Evolutionary conservation across 129 eudicot species (phyloP).

Genomic region (Oenanthe sinensis): DNA sequence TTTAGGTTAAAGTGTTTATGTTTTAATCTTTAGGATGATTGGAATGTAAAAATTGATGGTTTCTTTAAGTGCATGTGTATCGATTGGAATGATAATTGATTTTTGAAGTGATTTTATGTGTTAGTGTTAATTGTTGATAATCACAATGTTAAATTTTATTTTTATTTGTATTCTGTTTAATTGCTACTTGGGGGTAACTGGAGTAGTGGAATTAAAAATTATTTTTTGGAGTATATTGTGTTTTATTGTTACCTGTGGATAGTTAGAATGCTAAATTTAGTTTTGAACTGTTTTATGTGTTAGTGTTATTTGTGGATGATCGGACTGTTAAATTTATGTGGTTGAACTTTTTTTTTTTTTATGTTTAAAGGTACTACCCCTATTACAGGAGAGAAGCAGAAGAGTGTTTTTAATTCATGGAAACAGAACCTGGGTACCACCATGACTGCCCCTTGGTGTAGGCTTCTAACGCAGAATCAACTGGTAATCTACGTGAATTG

Average conservation of each 20-base stretch:
- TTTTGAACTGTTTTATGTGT: neutral
- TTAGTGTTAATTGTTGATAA: neutral
- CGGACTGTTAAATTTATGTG: neutral
- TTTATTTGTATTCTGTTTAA: neutral
- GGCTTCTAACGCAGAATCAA: constrained; percentile 53
- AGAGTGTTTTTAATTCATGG: constrained; percentile 44
- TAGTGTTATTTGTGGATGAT: neutral
- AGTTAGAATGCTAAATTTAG: neutral
- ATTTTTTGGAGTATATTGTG: neutral
- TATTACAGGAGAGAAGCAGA: constrained; percentile 31
- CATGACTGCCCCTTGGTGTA: constrained; percentile 63
- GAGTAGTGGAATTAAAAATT: neutral
- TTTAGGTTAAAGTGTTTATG: neutral
- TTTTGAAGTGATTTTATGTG: neutral
- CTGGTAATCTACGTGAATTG: constrained; percentile 25
- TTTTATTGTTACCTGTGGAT: neutral
- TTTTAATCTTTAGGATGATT: neutral
- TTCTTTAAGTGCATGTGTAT: too few relatives aligned
- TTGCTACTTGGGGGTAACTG: neutral
- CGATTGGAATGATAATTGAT: neutral
- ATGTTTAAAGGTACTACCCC: constrained; percentile 37
- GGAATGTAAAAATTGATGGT: neutral
- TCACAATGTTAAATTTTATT: neutral
- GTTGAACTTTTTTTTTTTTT: neutral
- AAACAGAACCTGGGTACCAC: constrained; percentile 33